Conservation (phyloP, 1,284 basidiomycete species). For the Austroboletus niveus region DNA sequence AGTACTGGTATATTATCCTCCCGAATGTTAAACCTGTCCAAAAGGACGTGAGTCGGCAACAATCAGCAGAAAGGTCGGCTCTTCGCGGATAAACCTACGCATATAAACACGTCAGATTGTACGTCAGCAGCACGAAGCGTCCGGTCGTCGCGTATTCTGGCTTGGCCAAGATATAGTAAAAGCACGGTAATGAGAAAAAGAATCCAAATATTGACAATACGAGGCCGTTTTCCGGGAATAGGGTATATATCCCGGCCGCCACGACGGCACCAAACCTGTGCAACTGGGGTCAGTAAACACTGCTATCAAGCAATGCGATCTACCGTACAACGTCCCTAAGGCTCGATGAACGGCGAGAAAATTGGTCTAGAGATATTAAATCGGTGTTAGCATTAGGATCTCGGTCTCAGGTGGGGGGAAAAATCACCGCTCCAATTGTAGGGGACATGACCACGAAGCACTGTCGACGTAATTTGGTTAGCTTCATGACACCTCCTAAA, state of each 20-base stretch:
- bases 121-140: slow-evolving; percentile 86
- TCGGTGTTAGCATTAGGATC: slow-evolving; percentile 8
- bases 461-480: slow-evolving; percentile 34
- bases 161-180: slow-evolving; percentile 83
- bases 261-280: slow-evolving; percentile 74
- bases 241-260: slow-evolving; percentile 68
- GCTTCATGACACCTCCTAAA: slow-evolving; percentile 5
- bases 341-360: slow-evolving; percentile 76
- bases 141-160: slow-evolving; percentile 80
- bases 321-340: slow-evolving; percentile 74
- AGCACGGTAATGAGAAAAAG: slow-evolving; percentile 91
- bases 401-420: neutral
- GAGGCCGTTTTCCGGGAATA: slow-evolving; percentile 76
- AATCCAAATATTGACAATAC: slow-evolving; percentile 83
- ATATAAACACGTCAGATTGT: slow-evolving; percentile 90
- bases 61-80: neutral
- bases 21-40: slow-evolving; percentile 78
- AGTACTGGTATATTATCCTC: slow-evolving; percentile 67
- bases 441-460: slow-evolving; percentile 90
- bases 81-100: slow-evolving; percentile 46
- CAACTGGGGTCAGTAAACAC: slow-evolving; percentile 6
- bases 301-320: slow-evolving; percentile 1
- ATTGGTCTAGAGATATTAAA: slow-evolving; percentile 60
- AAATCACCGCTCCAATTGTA: slow-evolving; percentile 77
- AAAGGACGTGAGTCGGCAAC: slow-evolving; percentile 1